Percentiles rank a stretch among this genome's conserved stretches.
phyloP scores from a whole-genome alignment of 176 grass and related monocot genomes.

The Avena atlantica region DNA sequence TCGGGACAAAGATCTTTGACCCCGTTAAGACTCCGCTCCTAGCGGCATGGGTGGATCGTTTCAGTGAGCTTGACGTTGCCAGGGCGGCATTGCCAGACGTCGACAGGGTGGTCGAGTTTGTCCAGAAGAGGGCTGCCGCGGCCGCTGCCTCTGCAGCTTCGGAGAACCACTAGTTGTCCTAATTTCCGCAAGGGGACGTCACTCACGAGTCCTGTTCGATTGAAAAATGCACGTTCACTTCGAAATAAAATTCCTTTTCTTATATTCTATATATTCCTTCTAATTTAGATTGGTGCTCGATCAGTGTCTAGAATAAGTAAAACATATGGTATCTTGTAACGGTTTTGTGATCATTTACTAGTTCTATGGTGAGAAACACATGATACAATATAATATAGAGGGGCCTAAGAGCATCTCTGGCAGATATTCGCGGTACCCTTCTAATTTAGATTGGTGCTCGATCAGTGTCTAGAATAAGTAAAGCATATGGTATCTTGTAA shows the following conservation, averaged over 20 bases:
- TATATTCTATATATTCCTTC: neutral
- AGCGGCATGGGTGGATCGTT: slow-evolving; percentile 38
- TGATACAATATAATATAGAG: no score
- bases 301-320: neutral
- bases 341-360: no score
- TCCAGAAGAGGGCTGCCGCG: neutral
- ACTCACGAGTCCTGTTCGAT: neutral
- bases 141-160: neutral
- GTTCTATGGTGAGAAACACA: no score
- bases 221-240: neutral
- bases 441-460: no score
- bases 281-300: neutral
- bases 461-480: neutral
- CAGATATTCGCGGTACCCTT: neutral
- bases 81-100: slow-evolving; percentile 18
- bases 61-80: slow-evolving; percentile 33
- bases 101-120: slow-evolving; percentile 27
- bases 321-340: no score
- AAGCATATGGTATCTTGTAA: no score
- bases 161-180: neutral
- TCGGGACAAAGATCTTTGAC: slow-evolving; percentile 22
- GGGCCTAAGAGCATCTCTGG: no score
- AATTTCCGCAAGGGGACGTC: neutral
- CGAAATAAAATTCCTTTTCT: neutral
- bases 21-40: slow-evolving; percentile 41